phyloP scores from a whole-genome alignment of 768 basidiomycete genomes.

The Russula foetens region DNA sequence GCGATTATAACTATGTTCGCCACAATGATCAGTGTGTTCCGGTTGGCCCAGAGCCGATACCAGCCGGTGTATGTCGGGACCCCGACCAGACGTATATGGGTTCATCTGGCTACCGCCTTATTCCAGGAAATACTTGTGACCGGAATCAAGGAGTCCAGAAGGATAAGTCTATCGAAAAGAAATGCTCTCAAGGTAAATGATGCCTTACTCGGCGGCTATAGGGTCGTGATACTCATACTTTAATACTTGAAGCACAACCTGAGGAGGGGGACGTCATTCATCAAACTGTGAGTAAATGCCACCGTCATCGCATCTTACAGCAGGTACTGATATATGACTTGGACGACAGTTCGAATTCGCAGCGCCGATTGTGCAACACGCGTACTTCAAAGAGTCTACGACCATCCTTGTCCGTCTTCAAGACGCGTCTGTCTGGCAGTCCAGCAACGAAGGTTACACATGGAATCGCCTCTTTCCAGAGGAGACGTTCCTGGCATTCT shows the following conservation, averaged over 20 bases:
- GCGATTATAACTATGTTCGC: constrained; percentile 85
- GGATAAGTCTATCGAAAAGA: constrained; percentile 62
- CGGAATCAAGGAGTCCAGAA: constrained; percentile 49
- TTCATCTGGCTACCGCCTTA: constrained; percentile 85
- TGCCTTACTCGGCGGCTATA: neutral
- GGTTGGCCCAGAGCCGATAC: constrained; percentile 82
- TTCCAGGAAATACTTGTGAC: constrained; percentile 87
- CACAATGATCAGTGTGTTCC: constrained; percentile 71
- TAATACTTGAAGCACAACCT: constrained; percentile 53
- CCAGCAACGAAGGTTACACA: constrained; percentile 87
- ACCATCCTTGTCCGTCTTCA: constrained; percentile 76
- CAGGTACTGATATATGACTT: neutral
- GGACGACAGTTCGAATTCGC: constrained; percentile 54
- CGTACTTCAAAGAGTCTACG: constrained; percentile 80
- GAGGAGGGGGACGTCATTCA: constrained; percentile 70
- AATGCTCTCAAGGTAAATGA: constrained; percentile 63
- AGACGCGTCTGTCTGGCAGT: constrained; percentile 86
- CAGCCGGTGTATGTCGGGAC: constrained; percentile 58
- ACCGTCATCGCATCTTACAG: neutral
- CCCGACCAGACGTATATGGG: constrained; percentile 64
- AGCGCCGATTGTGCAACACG: constrained; percentile 57
- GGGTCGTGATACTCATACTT: neutral
- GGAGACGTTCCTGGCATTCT: constrained; percentile 71
- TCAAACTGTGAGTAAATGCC: constrained; percentile 48
- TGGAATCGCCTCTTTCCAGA: constrained; percentile 64